Base-by-base conservation (phyloP, 1,284 basidiomycete species). In the Sporisorium graminicola region DNA sequence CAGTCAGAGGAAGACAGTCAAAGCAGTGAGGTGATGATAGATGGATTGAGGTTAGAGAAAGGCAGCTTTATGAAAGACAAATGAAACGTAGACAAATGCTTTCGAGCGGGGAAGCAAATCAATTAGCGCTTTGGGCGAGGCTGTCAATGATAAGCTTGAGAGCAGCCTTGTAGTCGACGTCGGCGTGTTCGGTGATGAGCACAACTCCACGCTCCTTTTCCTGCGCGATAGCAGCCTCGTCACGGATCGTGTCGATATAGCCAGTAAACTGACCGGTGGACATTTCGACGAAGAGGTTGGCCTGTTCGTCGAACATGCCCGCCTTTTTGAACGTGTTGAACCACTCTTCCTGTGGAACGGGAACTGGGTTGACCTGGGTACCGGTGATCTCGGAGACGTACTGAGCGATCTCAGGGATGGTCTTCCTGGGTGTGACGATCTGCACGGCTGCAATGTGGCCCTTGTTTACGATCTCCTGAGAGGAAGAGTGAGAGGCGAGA, bases 341-440 rank as follows among this genome's bases (percentile, higher is more conserved):
- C 69, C 64, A 66, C 31, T 62, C 31, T 4, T 72, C 55, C 13
- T 66, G 58, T 0, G 63, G 64, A 18, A 66, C 29, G 14, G 69
- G 69, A 1, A 72, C 59, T 1, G 69, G 35, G 49, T 57, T 62
- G 50, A 66, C 59, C 16, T 54, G 33, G 9, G 27, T 40, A 9
- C 64, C 64, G 1, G 43, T 44, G 37, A 66, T 52, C 24, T 72
- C 47, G 46, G 54, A 49, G 14, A 72, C n/a, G 20, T 50, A 33
- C 31, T 52, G 22, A 4, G 69, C 59, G 18, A 72, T n/a, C 56
- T 72, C 50, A 22, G 59, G 64, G 22, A 65, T n/a, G 14, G 58
- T 72, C 47, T 72, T 65, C 1, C 12, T 16, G 13, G 24, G 47
- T 7, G 51, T 56, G 31, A 65, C 22, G 26, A 72, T 51, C 52